Percentiles rank a stretch among this genome's conserved stretches.
These are phyloP conservation scores for Coemansia sp. DNA, from an alignment of 192 early-diverging fungal genomes.

Conservation along the genomic window DNA sequence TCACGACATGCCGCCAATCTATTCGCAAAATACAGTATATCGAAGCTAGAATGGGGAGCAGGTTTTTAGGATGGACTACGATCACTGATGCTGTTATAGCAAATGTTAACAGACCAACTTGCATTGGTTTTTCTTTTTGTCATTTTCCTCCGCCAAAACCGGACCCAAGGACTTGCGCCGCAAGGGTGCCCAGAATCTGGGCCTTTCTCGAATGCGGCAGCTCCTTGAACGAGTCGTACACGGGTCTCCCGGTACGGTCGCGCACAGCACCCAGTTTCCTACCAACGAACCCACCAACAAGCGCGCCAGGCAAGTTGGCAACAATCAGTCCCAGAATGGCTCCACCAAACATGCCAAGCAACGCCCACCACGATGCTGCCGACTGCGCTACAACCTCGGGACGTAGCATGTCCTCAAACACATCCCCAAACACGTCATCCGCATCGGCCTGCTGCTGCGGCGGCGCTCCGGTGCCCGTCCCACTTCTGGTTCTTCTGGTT, in stretches of 20 bases:
- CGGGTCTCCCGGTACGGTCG: constrained; percentile 64
- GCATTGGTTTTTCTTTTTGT: too few relatives aligned
- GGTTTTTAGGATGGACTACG: too few relatives aligned
- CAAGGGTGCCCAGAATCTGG: constrained; percentile 56
- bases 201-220: constrained; percentile 60
- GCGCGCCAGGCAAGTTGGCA: constrained; percentile 63
- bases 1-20: too few relatives aligned
- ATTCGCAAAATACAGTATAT: too few relatives aligned
- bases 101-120: too few relatives aligned
- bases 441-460: constrained; percentile 56
- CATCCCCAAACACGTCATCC: constrained; percentile 67
- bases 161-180: constrained; percentile 43
- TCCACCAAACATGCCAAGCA: constrained; percentile 63
- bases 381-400: constrained; percentile 59
- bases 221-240: constrained; percentile 59
- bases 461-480: not conserved
- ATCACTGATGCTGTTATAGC: too few relatives aligned
- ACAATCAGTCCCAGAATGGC: constrained; percentile 72
- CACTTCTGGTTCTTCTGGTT: not conserved
- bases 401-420: constrained; percentile 81
- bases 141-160: constrained; percentile 11
- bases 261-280: constrained; percentile 63
- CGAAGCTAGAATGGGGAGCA: too few relatives aligned
- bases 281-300: constrained; percentile 61
- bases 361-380: constrained; percentile 57